phyloP scores from a whole-genome alignment of 164 flowering plant genomes.

The Euptelea pleiosperma region DNA sequence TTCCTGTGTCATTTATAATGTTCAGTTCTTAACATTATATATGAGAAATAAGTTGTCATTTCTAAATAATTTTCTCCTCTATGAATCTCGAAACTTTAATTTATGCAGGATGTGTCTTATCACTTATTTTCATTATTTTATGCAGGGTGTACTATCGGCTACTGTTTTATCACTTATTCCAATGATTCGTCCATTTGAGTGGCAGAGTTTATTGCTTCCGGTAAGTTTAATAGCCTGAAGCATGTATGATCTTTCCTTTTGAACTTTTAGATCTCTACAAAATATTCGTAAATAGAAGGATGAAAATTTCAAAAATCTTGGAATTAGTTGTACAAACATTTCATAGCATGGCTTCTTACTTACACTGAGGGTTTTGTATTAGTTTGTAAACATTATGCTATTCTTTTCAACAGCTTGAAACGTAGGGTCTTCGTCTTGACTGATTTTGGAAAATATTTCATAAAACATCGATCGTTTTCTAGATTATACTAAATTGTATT shows the following conservation, averaged over 20 bases:
- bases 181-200: slow-evolving; percentile 88
- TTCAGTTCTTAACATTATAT: not conserved
- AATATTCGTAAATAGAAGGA: not conserved
- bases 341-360: not conserved
- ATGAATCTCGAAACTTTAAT: not conserved
- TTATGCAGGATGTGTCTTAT: not conserved
- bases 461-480: no score
- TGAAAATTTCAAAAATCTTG: slow-evolving; percentile 1
- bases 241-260: slow-evolving; percentile 2
- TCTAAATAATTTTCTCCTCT: not conserved
- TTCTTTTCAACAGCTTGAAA: no score
- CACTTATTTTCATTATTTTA: not conserved
- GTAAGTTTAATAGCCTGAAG: slow-evolving; percentile 41
- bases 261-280: not conserved
- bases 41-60: not conserved
- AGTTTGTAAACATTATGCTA: no score
- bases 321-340: not conserved
- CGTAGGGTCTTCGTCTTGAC: no score
- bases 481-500: no score
- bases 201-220: slow-evolving; percentile 94
- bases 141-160: slow-evolving; percentile 93
- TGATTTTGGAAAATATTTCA: not conserved
- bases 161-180: slow-evolving; percentile 74
- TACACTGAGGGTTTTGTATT: no score
- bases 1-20: not conserved